A percentile compares a stretch with the other conserved stretches of the same genome.
phyloP scores from a whole-genome alignment of 1,139 yeast species.

The Saccharomyces hybrid region DNA sequence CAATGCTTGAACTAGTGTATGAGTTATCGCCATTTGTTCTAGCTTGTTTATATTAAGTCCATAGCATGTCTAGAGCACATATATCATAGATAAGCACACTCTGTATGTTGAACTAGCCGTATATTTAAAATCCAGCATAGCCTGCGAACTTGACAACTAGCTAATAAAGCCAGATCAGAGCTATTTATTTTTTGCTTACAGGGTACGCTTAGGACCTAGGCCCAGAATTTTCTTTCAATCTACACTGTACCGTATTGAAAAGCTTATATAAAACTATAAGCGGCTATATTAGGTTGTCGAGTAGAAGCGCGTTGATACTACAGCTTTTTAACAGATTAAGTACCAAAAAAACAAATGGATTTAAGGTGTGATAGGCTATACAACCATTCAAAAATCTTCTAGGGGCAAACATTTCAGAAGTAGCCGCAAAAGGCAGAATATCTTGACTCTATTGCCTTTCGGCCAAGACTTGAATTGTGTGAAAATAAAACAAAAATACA shows the following conservation, averaged over 20 bases:
- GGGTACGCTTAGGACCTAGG: background rate
- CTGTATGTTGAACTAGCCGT: background rate
- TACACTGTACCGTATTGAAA: background rate
- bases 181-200: background rate
- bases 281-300: background rate
- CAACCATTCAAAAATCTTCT: no score
- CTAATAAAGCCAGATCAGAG: background rate
- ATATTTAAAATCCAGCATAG: background rate
- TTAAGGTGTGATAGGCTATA: background rate
- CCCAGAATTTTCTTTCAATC: background rate
- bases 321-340: background rate
- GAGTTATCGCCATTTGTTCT: background rate
- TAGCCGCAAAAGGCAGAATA: background rate
- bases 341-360: background rate
- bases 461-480: background rate
- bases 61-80: background rate
- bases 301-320: background rate
- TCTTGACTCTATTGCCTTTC: background rate
- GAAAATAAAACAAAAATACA: background rate
- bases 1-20: background rate
- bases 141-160: background rate
- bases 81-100: background rate
- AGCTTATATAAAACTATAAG: background rate
- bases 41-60: background rate
- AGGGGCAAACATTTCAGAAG: background rate